Percentiles rank a stretch among this genome's conserved stretches.
These are phyloP conservation scores for Septoria linicola DNA, from an alignment of 2,329 filamentous ascomycete species.

Conservation along the genomic window DNA sequence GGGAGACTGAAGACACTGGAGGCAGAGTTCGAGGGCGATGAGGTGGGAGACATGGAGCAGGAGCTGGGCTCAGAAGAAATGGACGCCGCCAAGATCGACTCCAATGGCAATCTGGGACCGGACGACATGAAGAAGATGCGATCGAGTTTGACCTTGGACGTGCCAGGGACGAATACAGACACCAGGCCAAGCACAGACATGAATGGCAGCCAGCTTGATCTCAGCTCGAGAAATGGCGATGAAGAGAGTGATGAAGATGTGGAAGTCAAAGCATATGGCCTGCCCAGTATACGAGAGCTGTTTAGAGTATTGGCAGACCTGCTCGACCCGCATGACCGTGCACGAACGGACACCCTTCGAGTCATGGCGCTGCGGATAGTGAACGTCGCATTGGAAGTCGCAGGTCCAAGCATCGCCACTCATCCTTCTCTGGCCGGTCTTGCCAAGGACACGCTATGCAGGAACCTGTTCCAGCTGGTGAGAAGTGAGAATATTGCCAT, in stretches of 20 bases:
- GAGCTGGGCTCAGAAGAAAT: constrained; percentile 64
- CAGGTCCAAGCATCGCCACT: constrained; percentile 88
- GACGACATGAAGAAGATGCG: constrained; percentile 44
- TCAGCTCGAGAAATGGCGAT: constrained; percentile 35
- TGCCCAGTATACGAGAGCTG: constrained; percentile 90
- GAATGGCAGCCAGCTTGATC: constrained; percentile 46
- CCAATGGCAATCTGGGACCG: constrained; percentile 46
- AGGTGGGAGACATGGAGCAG: constrained; percentile 65
- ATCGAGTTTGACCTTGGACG: constrained; percentile 61
- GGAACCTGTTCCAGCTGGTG: constrained; percentile 92
- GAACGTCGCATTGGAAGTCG: constrained; percentile 93
- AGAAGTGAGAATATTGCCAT: constrained; percentile 95
- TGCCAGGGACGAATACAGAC: constrained; percentile 36
- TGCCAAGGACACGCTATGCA: constrained; percentile 89
- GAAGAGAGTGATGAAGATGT: constrained; percentile 45
- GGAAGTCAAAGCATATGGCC: constrained; percentile 80
- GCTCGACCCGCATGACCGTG: constrained; percentile 85
- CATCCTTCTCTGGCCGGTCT: constrained; percentile 84
- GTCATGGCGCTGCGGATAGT: constrained; percentile 98
- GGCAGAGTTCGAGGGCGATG: constrained; percentile 58
- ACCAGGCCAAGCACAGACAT: constrained; percentile 39
- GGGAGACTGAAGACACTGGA: constrained; percentile 86
- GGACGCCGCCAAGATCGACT: constrained; percentile 72
- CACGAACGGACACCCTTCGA: constrained; percentile 90
- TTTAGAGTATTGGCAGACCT: constrained; percentile 93